Conservation (phyloP, 1,284 basidiomycete genomes). For the Entoloma clypeatum region DNA sequence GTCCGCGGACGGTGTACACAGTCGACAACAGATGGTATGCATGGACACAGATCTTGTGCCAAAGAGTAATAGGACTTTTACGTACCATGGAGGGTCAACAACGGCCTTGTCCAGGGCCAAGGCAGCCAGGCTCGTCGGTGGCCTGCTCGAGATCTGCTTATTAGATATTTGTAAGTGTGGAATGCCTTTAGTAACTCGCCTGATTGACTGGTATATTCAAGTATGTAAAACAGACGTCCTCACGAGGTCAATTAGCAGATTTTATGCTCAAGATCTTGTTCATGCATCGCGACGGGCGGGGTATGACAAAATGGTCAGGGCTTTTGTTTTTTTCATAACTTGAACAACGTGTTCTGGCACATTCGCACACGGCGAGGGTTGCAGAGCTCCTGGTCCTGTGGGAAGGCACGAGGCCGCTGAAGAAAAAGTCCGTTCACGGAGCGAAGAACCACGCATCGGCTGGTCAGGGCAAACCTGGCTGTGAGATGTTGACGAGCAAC, state of each 20-base stretch:
- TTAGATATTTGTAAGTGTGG: constrained; percentile 7
- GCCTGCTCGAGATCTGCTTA: too few relatives aligned
- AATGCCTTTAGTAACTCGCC: constrained; percentile 2
- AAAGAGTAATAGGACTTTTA: constrained; percentile 17
- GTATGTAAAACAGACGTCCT: constrained; percentile 11
- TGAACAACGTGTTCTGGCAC: too few relatives aligned
- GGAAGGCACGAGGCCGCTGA: too few relatives aligned
- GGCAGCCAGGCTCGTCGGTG: too few relatives aligned
- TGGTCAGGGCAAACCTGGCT: background rate
- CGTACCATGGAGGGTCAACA: constrained; percentile 13
- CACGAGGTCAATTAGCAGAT: constrained; percentile 5
- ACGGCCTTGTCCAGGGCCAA: too few relatives aligned
- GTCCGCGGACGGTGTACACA: constrained; percentile 19
- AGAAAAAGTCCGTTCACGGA: too few relatives aligned
- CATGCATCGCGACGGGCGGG: too few relatives aligned
- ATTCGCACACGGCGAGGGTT: too few relatives aligned
- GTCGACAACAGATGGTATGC: constrained; percentile 9
- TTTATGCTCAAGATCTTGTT: constrained; percentile 1
- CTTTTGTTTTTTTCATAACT: too few relatives aligned
- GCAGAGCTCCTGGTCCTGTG: too few relatives aligned
- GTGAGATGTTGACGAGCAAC: constrained; percentile 4
- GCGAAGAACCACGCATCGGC: too few relatives aligned
- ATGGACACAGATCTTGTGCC: constrained; percentile 13
- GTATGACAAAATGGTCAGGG: too few relatives aligned
- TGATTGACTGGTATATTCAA: background rate